phyloP scores from a whole-genome alignment of 2,329 filamentous ascomycete genomes.

The Celoporthe dispersa region DNA sequence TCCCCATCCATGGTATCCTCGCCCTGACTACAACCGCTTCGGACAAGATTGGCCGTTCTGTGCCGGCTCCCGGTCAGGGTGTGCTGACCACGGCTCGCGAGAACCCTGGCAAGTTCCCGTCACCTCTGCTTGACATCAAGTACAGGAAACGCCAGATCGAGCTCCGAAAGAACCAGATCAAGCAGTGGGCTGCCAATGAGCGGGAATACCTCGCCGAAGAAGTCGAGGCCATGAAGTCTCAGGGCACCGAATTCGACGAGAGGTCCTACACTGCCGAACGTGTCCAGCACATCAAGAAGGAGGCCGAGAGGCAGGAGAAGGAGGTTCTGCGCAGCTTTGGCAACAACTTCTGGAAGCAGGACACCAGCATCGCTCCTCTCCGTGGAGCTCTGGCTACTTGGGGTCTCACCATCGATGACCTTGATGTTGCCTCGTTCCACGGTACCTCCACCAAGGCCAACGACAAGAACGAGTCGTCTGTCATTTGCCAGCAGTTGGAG shows the following conservation, averaged over 20 bases:
- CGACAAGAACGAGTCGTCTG: conserved; percentile 99
- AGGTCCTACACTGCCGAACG: conserved; percentile 86
- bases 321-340: conserved; percentile 91
- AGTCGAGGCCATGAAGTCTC: conserved; percentile 85
- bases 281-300: conserved; percentile 81
- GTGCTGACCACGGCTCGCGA: conserved; percentile 95
- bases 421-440: conserved; percentile 96
- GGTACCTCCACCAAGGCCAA: conserved; percentile 98
- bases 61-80: conserved; percentile 95
- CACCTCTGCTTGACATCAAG: conserved; percentile 94
- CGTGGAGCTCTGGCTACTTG: conserved; percentile 96
- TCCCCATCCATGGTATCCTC: conserved; percentile 94
- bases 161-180: conserved; percentile 90
- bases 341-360: conserved; percentile 99
- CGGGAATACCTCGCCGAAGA: conserved; percentile 92
- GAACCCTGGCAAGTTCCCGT: conserved; percentile 88
- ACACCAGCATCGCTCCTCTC: conserved; percentile 89
- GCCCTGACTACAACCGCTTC: conserved; percentile 94
- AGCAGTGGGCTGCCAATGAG: conserved; percentile 95
- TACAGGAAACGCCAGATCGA: conserved; percentile 96
- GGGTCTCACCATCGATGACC: conserved; percentile 96
- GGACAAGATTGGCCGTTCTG: conserved; percentile 98
- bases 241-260: conserved; percentile 76
- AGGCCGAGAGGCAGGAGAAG: conserved; percentile 88
- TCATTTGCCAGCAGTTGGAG: conserved; percentile 93